Base-by-base conservation (phyloP, 305 asterid genomes). In the Fraxinus albicans region DNA sequence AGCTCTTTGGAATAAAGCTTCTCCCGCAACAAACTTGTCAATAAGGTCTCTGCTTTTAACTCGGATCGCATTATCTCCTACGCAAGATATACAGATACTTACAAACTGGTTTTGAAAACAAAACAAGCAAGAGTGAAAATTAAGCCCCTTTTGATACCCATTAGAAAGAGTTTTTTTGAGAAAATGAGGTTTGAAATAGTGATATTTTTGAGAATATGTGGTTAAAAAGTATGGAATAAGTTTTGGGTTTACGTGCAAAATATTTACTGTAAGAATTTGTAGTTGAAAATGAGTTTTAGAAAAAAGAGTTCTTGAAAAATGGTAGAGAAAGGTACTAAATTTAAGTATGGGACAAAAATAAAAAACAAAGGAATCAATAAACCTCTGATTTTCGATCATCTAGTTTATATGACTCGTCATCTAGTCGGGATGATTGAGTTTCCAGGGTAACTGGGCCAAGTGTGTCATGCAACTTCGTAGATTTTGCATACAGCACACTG, bases 1-100 rank as follows among this genome's bases (percentile, higher is more conserved):
- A 89, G 87, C 85, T 94, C 99, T 86, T 91, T 91, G 27, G 97
- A 88, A 84, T 92, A 94, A 79, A 97, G 98, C 86, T 93, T 97
- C 85, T 97, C 99, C 60, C 94, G 90, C 85, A 97, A 78, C 85
- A 97, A 87, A 79, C 85, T 87, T 78, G 99, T 95, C 89, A 97
- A 79, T 83, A 97, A 85, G 81, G 94, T 89, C 91, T 97, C 99
- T 19, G 97, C 94, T 86, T 86, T 97, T 85, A 93, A 89, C 81
- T 93, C 98, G 25, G 96, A 87, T 87, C 87, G 90, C 34, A 87
- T 85, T 34, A 77, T 80, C 77, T 88, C 97, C 99, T 97, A 90
- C 7, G 60, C 78, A 83, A 78, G 73, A 6, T 84, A 80, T 84
- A 47, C 85, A 84, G 80, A 82, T 40, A 84, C 80, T 55, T 3